These are phyloP conservation scores for Rhizophagus prolifer DNA, from an alignment of 192 early-diverging fungal genomes.

Conservation along the genomic window DNA sequence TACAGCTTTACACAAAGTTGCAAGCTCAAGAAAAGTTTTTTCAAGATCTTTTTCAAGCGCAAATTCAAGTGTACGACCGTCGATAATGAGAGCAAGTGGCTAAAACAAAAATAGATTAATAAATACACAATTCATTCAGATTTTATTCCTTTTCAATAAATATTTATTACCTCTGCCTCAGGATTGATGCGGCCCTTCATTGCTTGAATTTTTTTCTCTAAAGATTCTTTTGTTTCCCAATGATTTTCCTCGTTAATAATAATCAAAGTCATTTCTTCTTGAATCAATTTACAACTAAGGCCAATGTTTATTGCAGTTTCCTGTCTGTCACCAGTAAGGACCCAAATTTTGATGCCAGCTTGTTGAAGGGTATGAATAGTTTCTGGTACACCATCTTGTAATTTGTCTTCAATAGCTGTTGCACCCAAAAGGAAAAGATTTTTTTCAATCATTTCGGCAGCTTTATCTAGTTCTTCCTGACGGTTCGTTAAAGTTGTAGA, in stretches of 20 bases:
- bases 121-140: neutral
- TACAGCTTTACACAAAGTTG: constrained; percentile 90
- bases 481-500: constrained; percentile 91
- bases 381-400: constrained; percentile 98
- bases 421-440: constrained; percentile 90
- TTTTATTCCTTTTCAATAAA: neutral
- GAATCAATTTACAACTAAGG: constrained; percentile 92
- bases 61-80: constrained; percentile 89
- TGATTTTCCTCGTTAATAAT: constrained; percentile 90
- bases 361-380: constrained; percentile 93
- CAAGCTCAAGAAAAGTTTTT: constrained; percentile 81
- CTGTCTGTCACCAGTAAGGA: constrained; percentile 96
- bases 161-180: constrained; percentile 35
- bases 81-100: constrained; percentile 91
- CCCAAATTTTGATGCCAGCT: constrained; percentile 97
- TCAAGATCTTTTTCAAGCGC: constrained; percentile 88
- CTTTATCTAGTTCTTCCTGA: constrained; percentile 82
- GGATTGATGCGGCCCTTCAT: constrained; percentile 54
- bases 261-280: constrained; percentile 94
- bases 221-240: constrained; percentile 89
- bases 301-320: constrained; percentile 99
- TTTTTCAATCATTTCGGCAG: constrained; percentile 94
- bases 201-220: constrained; percentile 83
- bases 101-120: constrained; percentile 14
- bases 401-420: constrained; percentile 97